These are phyloP conservation scores for Serendipita sp. DNA, from an alignment of 768 basidiomycete species.

Conservation along the genomic window DNA sequence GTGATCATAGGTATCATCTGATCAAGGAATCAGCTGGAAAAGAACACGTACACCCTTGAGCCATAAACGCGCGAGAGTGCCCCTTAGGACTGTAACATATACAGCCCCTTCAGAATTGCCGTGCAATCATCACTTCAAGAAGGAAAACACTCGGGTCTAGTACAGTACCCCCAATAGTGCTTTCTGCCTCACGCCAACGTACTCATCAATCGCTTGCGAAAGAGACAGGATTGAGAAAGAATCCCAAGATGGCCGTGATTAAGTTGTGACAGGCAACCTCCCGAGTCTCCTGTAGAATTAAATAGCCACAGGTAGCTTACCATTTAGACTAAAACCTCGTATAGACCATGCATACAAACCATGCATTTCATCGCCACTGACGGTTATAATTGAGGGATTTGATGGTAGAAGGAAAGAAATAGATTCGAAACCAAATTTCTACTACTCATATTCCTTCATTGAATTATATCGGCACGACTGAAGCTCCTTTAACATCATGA, in stretches of 20 bases:
- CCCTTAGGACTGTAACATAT: background rate
- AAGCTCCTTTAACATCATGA: background rate
- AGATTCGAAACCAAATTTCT: background rate
- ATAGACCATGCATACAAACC: no score
- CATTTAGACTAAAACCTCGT: no score
- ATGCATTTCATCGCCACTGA: no score
- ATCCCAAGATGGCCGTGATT: no score
- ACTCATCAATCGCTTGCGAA: no score
- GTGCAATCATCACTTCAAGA: background rate
- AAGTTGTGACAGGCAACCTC: no score
- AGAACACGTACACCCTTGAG: conserved; percentile 48
- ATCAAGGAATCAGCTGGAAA: conserved; percentile 44
- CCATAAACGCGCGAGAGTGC: background rate
- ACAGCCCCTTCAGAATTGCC: background rate
- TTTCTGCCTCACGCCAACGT: background rate
- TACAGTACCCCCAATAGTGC: background rate
- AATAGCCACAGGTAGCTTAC: no score
- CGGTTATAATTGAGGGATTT: no score
- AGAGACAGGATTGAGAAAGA: no score
- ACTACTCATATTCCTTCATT: background rate
- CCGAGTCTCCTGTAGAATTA: no score
- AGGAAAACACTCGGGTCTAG: background rate
- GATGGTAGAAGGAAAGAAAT: no score
- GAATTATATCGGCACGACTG: background rate
- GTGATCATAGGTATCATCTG: background rate